phyloP scores from a whole-genome alignment of 305 asterid species.

The Striga hermonthica region DNA sequence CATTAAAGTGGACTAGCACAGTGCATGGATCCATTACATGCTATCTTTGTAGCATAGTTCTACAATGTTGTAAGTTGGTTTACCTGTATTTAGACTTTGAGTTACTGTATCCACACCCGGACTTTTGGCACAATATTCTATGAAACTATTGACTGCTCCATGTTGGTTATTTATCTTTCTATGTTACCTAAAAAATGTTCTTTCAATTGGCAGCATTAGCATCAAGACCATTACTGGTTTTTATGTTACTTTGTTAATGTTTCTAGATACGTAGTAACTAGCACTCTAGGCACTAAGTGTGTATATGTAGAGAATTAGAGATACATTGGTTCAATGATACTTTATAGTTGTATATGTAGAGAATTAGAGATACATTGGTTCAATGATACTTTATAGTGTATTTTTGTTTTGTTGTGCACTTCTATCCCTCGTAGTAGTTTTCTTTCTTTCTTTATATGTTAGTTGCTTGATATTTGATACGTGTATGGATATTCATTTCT shows the following conservation, averaged over 20 bases:
- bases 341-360: no score
- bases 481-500: background rate
- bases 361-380: background rate
- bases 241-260: slow-evolving; percentile 12
- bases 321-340: no score
- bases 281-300: no score
- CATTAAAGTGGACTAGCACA: slow-evolving; percentile 8
- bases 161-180: slow-evolving; percentile 9
- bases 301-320: no score
- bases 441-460: slow-evolving; percentile 18
- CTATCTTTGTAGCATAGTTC: background rate
- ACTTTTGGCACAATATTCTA: slow-evolving; percentile 1
- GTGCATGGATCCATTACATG: slow-evolving; percentile 17
- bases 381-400: background rate
- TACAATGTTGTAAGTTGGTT: background rate
- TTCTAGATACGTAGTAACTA: background rate
- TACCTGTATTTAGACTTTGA: slow-evolving; percentile 10
- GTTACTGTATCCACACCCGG: background rate
- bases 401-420: background rate
- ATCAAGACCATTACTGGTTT: background rate
- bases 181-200: background rate
- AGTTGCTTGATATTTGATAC: background rate
- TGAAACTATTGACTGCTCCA: slow-evolving; percentile 13
- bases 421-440: background rate
- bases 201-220: background rate